These are phyloP conservation scores for Ambrosiella xylebori DNA, from an alignment of 2,329 filamentous ascomycete species.

Conservation along the genomic window DNA sequence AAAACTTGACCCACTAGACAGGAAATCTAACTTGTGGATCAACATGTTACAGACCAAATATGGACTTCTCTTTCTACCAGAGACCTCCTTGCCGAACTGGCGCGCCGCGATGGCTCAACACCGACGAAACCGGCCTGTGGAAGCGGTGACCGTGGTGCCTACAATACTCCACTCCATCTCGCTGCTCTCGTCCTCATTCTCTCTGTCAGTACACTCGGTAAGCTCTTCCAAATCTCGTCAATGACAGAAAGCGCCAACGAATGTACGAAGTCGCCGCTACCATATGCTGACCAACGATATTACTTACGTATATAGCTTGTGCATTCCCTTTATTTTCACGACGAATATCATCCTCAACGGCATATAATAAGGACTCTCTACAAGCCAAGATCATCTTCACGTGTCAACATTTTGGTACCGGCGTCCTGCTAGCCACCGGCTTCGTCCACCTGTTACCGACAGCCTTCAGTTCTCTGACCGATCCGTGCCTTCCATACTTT, in stretches of 20 bases:
- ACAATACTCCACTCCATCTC: constrained; percentile 51
- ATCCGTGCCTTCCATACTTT: constrained; percentile 57
- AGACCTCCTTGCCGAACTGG: constrained; percentile 34
- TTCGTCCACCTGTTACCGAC: constrained; percentile 63
- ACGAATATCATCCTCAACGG: constrained; percentile 22
- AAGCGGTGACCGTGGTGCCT: constrained; percentile 31
- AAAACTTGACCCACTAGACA: no score
- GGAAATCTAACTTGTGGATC: background rate
- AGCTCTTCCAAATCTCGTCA: constrained; percentile 12
- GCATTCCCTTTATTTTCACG: constrained; percentile 49
- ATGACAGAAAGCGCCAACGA: no score
- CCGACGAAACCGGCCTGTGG: constrained; percentile 33
- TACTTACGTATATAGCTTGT: constrained; percentile 30
- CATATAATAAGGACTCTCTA: constrained; percentile 3
- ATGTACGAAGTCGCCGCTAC: background rate
- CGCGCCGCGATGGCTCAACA: constrained; percentile 24
- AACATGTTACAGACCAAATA: constrained; percentile 13
- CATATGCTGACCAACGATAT: background rate
- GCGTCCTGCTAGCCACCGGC: constrained; percentile 70
- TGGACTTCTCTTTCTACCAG: constrained; percentile 37
- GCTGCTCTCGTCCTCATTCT: constrained; percentile 52
- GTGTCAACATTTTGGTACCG: constrained; percentile 62
- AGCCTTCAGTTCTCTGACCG: constrained; percentile 47
- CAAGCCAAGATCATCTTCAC: constrained; percentile 46
- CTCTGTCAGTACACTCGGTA: constrained; percentile 39